Percentiles rank a stretch among this genome's conserved stretches.
Evolutionary conservation across 1,284 basidiomycete species (phyloP).

Genomic region (Cutaneotrichosporon cutaneum): DNA sequence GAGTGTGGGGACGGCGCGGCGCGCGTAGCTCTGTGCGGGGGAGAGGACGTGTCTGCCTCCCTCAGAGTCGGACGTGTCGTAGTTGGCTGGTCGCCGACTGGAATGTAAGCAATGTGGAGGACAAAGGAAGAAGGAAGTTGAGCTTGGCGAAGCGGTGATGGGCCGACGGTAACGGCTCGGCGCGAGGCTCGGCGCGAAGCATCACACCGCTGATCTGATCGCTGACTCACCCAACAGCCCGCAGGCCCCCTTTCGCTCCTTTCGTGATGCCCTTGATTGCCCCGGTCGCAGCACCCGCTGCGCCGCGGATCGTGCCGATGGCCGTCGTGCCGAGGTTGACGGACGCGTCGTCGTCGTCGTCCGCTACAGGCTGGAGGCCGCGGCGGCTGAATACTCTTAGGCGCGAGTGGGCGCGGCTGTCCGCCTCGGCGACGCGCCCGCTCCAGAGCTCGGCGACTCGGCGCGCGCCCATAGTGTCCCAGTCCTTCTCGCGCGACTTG

Average conservation of each 20-base stretch:
- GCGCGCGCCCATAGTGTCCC: conserved; percentile 46
- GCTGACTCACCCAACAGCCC: conserved; percentile 36
- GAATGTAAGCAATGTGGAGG: background rate
- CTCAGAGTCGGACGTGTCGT: conserved; percentile 48
- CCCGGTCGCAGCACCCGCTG: conserved; percentile 16
- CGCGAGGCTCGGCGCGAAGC: background rate
- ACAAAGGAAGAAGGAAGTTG: background rate
- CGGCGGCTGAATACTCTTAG: conserved; percentile 16
- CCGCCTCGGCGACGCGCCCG: conserved; percentile 27
- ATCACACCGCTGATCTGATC: background rate
- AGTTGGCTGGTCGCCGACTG: conserved; percentile 8
- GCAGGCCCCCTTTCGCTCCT: conserved; percentile 39
- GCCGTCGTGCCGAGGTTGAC: conserved; percentile 3
- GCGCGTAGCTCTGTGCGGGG: background rate
- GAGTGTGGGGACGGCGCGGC: conserved; percentile 33
- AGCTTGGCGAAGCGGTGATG: too few species aligned
- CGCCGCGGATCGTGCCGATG: conserved; percentile 17
- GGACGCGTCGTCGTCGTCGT: conserved; percentile 16
- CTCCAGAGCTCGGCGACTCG: conserved; percentile 45
- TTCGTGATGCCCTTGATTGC: conserved; percentile 38
- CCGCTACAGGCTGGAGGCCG: background rate
- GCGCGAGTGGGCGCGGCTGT: background rate
- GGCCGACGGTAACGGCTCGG: background rate
- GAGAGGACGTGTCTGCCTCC: conserved; percentile 13
- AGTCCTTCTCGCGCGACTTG: conserved; percentile 45